A percentile compares a stretch with the other conserved stretches of the same genome.
phyloP scores from a whole-genome alignment of 371 early-diverging fungal genomes.

The Mucor piriformis region DNA sequence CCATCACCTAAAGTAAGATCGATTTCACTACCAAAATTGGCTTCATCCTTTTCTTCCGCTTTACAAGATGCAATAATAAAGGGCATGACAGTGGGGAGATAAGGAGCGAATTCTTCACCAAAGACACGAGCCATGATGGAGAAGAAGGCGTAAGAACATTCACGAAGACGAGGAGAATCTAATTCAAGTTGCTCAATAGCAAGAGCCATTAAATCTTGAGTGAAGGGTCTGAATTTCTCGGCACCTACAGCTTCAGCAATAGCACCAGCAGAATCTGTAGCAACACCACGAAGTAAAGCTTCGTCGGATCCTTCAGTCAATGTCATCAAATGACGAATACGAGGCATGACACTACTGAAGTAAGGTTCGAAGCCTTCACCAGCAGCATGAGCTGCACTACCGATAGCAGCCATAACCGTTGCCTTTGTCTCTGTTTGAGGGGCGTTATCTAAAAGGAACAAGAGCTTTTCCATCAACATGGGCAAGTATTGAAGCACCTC shows the following conservation, averaged over 20 bases:
- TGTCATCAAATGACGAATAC: slow-evolving; percentile 74
- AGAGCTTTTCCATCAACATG: slow-evolving; percentile 77
- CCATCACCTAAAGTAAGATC: slow-evolving; percentile 45
- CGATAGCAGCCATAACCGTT: slow-evolving; percentile 82
- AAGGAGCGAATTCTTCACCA: slow-evolving; percentile 81
- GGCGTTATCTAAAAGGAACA: slow-evolving; percentile 69
- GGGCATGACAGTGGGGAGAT: slow-evolving; percentile 75
- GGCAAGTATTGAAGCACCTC: slow-evolving; percentile 82
- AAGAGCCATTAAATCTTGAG: slow-evolving; percentile 72
- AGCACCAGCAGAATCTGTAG: slow-evolving; percentile 85
- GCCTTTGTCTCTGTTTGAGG: slow-evolving; percentile 66
- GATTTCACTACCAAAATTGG: slow-evolving; percentile 48
- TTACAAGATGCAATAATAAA: slow-evolving; percentile 74
- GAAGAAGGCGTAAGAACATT: slow-evolving; percentile 88
- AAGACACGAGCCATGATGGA: slow-evolving; percentile 82
- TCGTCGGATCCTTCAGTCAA: slow-evolving; percentile 67
- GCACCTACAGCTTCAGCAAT: slow-evolving; percentile 89
- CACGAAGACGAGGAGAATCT: slow-evolving; percentile 75
- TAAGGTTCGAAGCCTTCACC: slow-evolving; percentile 79
- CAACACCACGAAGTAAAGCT: slow-evolving; percentile 81
- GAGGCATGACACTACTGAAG: slow-evolving; percentile 73
- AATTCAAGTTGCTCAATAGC: slow-evolving; percentile 79
- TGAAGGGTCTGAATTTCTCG: slow-evolving; percentile 77
- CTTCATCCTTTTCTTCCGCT: slow-evolving; percentile 67
- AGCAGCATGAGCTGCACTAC: slow-evolving; percentile 87